phyloP scores from a whole-genome alignment of 1,139 yeast species.

The Hansenula lynferdii region DNA sequence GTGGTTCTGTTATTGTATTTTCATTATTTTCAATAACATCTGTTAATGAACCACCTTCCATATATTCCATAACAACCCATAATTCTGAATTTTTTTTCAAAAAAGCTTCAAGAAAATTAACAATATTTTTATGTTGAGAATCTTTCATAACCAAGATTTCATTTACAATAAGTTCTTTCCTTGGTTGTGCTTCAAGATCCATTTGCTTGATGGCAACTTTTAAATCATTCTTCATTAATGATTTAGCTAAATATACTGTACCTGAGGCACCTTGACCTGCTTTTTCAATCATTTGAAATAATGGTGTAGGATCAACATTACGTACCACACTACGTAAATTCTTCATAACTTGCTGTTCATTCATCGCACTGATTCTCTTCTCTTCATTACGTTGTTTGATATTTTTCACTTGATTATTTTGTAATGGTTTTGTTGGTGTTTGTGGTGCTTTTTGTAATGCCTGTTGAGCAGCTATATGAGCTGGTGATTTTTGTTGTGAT shows the following conservation, averaged over 20 bases:
- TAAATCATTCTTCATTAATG: constrained; percentile 44
- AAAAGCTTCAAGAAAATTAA: constrained; percentile 86
- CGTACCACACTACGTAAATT: constrained; percentile 82
- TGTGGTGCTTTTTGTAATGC: constrained; percentile 22
- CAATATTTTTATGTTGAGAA: constrained; percentile 87
- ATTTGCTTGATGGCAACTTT: constrained; percentile 91
- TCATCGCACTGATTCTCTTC: constrained; percentile 66
- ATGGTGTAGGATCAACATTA: constrained; percentile 76
- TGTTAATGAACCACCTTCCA: constrained; percentile 88
- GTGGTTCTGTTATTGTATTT: constrained; percentile 58
- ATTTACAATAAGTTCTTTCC: constrained; percentile 90
- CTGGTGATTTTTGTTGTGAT: constrained; percentile 9
- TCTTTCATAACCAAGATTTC: constrained; percentile 96
- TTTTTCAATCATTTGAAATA: constrained; percentile 82
- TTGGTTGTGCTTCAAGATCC: constrained; percentile 89
- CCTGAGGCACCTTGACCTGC: constrained; percentile 99
- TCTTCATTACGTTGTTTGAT: constrained; percentile 43
- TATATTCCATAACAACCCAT: constrained; percentile 95
- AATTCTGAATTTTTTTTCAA: constrained; percentile 59
- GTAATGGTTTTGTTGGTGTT: constrained; percentile 27
- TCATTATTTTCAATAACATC: constrained; percentile 78
- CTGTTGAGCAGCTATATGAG: constrained; percentile 22
- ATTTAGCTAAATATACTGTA: constrained; percentile 84
- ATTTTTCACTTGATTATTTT: constrained; percentile 22
- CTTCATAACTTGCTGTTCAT: constrained; percentile 82